Conservation (phyloP, 73 alveolate species). For the Symbiodinium pilosum region DNA sequence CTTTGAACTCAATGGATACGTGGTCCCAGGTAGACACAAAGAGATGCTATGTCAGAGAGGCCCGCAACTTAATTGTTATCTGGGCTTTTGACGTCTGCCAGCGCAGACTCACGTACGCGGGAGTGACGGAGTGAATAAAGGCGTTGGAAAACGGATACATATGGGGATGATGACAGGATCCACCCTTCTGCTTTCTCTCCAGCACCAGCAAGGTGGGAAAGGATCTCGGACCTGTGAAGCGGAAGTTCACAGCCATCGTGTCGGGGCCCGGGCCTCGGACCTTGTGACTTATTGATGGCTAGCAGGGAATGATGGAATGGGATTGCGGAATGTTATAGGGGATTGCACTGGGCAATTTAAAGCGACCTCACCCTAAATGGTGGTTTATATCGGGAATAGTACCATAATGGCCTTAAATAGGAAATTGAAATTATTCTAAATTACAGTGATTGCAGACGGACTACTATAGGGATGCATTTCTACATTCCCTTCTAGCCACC, state of each 20-base stretch:
- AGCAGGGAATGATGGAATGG: no score
- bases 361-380: background rate
- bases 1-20: background rate
- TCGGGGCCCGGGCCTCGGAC: conserved; percentile 15
- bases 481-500: no score
- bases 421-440: no score
- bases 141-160: no score
- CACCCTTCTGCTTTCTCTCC: no score
- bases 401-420: no score
- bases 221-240: conserved; percentile 44
- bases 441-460: no score
- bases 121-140: no score
- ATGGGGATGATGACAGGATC: no score
- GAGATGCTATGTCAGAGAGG: conserved; percentile 42
- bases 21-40: conserved; percentile 31
- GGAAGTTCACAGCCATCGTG: conserved; percentile 77
- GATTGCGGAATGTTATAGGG: no score
- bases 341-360: no score
- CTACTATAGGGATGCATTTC: no score
- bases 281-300: background rate
- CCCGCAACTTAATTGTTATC: background rate
- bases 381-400: background rate
- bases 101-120: background rate
- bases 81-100: background rate
- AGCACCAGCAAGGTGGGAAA: conserved; percentile 33